Conservation (phyloP, 2,329 filamentous ascomycete genomes). For the Aspergillus luchuensis region DNA sequence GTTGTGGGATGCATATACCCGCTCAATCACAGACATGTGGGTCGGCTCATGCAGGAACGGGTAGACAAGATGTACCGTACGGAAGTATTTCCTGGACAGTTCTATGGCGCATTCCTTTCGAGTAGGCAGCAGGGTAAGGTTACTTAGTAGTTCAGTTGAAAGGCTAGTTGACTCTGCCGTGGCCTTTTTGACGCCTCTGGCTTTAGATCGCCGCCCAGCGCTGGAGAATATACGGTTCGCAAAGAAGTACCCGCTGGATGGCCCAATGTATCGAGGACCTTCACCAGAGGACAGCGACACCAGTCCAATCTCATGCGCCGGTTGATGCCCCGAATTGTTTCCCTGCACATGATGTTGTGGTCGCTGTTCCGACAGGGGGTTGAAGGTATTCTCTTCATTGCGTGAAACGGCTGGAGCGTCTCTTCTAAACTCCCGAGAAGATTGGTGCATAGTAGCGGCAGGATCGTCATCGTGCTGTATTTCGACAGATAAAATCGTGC, state of each 20-base stretch:
- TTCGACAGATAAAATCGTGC: neutral
- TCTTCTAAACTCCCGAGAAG: neutral
- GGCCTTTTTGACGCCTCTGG: slow-evolving; percentile 6
- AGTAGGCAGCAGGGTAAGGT: slow-evolving; percentile 30
- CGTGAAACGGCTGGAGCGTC: neutral
- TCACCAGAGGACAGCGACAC: slow-evolving; percentile 54
- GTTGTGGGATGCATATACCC: slow-evolving; percentile 37
- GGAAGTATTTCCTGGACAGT: slow-evolving; percentile 53
- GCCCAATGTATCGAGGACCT: slow-evolving; percentile 55
- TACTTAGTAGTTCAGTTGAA: slow-evolving; percentile 32
- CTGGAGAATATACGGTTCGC: slow-evolving; percentile 53
- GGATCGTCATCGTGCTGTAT: neutral
- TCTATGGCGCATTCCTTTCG: slow-evolving; percentile 43
- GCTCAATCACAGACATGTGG: slow-evolving; percentile 40
- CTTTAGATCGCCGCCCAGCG: slow-evolving; percentile 29
- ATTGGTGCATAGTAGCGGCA: neutral
- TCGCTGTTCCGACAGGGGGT: neutral
- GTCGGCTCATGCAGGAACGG: slow-evolving; percentile 53
- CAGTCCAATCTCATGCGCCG: slow-evolving; percentile 56
- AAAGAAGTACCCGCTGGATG: slow-evolving; percentile 59
- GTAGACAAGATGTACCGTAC: slow-evolving; percentile 52
- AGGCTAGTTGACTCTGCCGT: slow-evolving; percentile 22
- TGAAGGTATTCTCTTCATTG: neutral
- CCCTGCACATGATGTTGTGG: no score
- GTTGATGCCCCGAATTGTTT: slow-evolving; percentile 3